Percentiles rank a stretch among this genome's conserved stretches.
phyloP scores from a whole-genome alignment of 805 yeast species.

The Saccharomycopsis synnaedendra region DNA sequence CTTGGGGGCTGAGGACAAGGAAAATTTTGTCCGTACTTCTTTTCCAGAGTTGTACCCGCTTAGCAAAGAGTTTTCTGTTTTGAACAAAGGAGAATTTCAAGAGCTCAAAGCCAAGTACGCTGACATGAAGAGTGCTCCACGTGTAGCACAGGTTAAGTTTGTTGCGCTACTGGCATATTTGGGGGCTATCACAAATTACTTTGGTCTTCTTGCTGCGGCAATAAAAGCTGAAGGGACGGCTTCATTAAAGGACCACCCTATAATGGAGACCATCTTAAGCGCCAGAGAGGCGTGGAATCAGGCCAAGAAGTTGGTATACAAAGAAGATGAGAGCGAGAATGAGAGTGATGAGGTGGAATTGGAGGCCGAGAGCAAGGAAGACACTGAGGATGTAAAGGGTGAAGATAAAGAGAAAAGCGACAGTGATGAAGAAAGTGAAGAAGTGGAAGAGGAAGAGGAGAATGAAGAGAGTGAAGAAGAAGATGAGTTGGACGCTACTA shows the following conservation, averaged over 20 bases:
- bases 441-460: slow-evolving; percentile 19
- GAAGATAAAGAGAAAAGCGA: slow-evolving; percentile 18
- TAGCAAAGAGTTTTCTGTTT: slow-evolving; percentile 41
- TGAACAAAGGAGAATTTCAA: slow-evolving; percentile 31
- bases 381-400: slow-evolving; percentile 20
- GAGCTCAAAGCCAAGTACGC: slow-evolving; percentile 17
- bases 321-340: slow-evolving; percentile 17
- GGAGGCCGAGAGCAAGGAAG: slow-evolving; percentile 19
- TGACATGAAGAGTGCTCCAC: slow-evolving; percentile 19
- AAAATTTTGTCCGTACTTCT: slow-evolving; percentile 41
- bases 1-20: slow-evolving; percentile 43
- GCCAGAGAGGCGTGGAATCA: slow-evolving; percentile 86
- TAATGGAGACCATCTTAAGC: slow-evolving; percentile 77
- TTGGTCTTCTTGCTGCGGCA: slow-evolving; percentile 58
- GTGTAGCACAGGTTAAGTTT: slow-evolving; percentile 37
- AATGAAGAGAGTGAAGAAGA: slow-evolving; percentile 20
- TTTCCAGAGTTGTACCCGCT: slow-evolving; percentile 84
- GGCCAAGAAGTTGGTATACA: slow-evolving; percentile 43
- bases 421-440: neutral
- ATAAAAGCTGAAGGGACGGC: slow-evolving; percentile 36
- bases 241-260: slow-evolving; percentile 74
- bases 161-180: slow-evolving; percentile 70
- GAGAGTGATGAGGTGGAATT: slow-evolving; percentile 3
- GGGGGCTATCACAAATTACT: slow-evolving; percentile 68
- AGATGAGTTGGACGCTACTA: slow-evolving; percentile 28